These are phyloP conservation scores for Calonectria ilicicola DNA, from an alignment of 2,329 filamentous ascomycete genomes.

Conservation along the genomic window DNA sequence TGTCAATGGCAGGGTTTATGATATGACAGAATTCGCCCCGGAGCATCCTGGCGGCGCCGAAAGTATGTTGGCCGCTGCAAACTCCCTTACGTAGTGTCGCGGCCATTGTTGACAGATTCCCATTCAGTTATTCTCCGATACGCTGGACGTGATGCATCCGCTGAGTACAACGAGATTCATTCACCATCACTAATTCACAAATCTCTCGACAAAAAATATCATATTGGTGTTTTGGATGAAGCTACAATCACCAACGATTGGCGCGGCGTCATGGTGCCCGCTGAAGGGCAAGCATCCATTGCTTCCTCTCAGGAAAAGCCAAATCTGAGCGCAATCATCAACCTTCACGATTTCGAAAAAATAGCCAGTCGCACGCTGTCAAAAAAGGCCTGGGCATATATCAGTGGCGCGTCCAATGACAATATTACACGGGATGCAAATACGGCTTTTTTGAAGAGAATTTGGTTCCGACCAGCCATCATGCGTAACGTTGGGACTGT, in stretches of 20 bases:
- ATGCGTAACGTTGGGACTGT: slow-evolving; percentile 37
- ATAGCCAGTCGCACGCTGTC: slow-evolving; percentile 23
- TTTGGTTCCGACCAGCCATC: slow-evolving; percentile 42
- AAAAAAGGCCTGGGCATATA: slow-evolving; percentile 40
- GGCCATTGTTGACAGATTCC: not conserved
- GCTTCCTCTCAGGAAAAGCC: slow-evolving; percentile 2
- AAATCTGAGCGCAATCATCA: slow-evolving; percentile 35
- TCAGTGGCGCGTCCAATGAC: slow-evolving; percentile 41
- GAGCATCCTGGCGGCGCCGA: slow-evolving; percentile 17
- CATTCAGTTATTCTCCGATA: slow-evolving; percentile 11
- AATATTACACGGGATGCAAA: slow-evolving; percentile 40
- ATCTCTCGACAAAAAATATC: slow-evolving; percentile 7
- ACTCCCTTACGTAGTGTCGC: not conserved
- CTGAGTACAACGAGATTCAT: slow-evolving; percentile 9
- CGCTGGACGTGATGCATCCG: slow-evolving; percentile 16
- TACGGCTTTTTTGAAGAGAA: slow-evolving; percentile 20
- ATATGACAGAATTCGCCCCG: slow-evolving; percentile 20
- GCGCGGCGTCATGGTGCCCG: not conserved
- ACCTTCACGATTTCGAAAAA: slow-evolving; percentile 41
- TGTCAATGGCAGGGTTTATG: slow-evolving; percentile 12
- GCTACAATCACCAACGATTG: slow-evolving; percentile 9
- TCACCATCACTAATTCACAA: slow-evolving; percentile 11
- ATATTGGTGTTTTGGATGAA: slow-evolving; percentile 33
- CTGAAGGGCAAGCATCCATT: not conserved
- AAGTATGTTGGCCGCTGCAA: not conserved